These are phyloP conservation scores for Crithidia fasciculata DNA, from an alignment of 208 protist genomes.

Conservation along the genomic window DNA sequence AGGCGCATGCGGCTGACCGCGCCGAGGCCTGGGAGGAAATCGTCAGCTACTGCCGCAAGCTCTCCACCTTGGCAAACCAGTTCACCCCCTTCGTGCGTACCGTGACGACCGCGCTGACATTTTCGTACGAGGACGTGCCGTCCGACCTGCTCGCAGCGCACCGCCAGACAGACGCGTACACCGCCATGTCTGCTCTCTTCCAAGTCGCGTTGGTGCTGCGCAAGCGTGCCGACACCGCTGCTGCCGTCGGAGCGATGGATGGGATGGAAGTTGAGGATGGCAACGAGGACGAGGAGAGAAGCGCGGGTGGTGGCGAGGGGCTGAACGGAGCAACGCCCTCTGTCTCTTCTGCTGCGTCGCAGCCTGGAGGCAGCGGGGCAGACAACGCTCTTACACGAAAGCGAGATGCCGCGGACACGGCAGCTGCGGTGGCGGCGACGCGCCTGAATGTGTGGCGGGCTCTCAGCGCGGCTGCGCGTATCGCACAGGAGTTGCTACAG, in stretches of 20 bases:
- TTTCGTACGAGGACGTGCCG: conserved; percentile 48
- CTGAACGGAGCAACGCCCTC: conserved; percentile 12
- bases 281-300: conserved; percentile 10
- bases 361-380: not conserved
- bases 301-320: not conserved
- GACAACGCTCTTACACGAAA: not conserved
- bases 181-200: conserved; percentile 69
- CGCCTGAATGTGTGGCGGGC: conserved; percentile 33
- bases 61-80: conserved; percentile 58
- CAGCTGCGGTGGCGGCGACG: not conserved
- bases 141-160: conserved; percentile 58
- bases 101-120: conserved; percentile 51
- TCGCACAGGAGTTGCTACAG: conserved; percentile 29
- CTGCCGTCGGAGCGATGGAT: conserved; percentile 6
- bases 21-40: conserved; percentile 53
- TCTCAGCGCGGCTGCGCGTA: conserved; percentile 27
- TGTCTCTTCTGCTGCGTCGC: not conserved
- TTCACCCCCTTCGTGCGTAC: conserved; percentile 59
- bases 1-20: conserved; percentile 36
- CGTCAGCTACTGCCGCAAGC: conserved; percentile 65
- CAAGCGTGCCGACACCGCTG: conserved; percentile 14
- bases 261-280: conserved; percentile 8
- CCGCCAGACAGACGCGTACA: conserved; percentile 62
- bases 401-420: not conserved
- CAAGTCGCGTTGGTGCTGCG: conserved; percentile 52